Conservation (phyloP, 1,284 basidiomycete species). For the Butyriboletus appendiculatus region DNA sequence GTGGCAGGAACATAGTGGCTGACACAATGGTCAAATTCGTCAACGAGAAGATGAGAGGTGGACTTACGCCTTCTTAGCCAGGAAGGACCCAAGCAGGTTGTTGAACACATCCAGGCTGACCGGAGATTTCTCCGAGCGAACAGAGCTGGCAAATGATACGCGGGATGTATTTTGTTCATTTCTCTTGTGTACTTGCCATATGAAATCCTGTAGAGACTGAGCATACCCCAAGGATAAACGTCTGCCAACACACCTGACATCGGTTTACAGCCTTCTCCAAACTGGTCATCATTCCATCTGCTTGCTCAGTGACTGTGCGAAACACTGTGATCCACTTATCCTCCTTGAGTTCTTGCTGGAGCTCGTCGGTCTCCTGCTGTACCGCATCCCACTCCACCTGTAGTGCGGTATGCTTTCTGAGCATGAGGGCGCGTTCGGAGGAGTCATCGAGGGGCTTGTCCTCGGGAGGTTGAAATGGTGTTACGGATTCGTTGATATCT, state of each 20-base stretch:
- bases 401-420: constrained; percentile 71
- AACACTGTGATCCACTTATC: constrained; percentile 97
- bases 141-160: constrained; percentile 46
- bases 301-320: constrained; percentile 88
- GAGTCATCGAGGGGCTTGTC: constrained; percentile 43
- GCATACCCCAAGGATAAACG: background rate
- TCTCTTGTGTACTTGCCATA: constrained; percentile 71
- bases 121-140: constrained; percentile 53
- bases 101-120: constrained; percentile 63
- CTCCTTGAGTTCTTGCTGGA: constrained; percentile 91
- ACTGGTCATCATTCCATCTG: constrained; percentile 95
- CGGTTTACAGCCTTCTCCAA: constrained; percentile 88
- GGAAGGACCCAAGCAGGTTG: constrained; percentile 69
- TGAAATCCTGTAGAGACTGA: constrained; percentile 62
- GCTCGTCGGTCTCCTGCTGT: constrained; percentile 76
- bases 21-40: constrained; percentile 9
- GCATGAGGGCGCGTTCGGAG: constrained; percentile 52
- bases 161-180: constrained; percentile 50
- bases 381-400: constrained; percentile 78
- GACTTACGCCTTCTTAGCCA: constrained; percentile 81
- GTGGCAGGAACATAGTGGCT: constrained; percentile 93
- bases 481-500: constrained; percentile 60
- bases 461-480: constrained; percentile 53
- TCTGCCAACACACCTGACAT: constrained; percentile 63
- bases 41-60: constrained; percentile 1